Percentiles rank a stretch among this genome's conserved stretches.
Conservation (phyloP, 208 protist species). For the Leishmania arabica region DNA sequence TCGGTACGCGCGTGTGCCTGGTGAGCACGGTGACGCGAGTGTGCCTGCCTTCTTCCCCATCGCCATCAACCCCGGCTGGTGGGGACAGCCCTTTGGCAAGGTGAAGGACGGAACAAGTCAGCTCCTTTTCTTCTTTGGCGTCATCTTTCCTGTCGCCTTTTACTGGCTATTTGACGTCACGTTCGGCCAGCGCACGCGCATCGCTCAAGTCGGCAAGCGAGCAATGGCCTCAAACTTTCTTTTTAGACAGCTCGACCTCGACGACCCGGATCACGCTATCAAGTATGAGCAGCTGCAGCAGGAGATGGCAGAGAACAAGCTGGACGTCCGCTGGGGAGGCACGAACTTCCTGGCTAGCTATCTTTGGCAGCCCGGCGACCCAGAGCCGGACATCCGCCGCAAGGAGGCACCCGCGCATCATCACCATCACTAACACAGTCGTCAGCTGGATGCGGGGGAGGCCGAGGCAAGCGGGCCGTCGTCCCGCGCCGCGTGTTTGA, state of each 20-base stretch:
- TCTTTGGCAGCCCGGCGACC: slow-evolving; percentile 87
- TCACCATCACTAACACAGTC: slow-evolving; percentile 8
- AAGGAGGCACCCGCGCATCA: slow-evolving; percentile 64
- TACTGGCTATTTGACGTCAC: slow-evolving; percentile 84
- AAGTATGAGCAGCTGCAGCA: slow-evolving; percentile 84
- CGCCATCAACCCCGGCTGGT: slow-evolving; percentile 88
- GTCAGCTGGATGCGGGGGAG: neutral
- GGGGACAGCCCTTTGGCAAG: slow-evolving; percentile 89
- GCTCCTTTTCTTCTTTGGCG: slow-evolving; percentile 62
- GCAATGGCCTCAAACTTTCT: slow-evolving; percentile 79
- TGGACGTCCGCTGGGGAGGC: slow-evolving; percentile 86
- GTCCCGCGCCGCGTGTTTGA: neutral
- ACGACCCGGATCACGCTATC: slow-evolving; percentile 90
- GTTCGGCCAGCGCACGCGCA: slow-evolving; percentile 73
- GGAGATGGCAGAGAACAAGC: slow-evolving; percentile 85
- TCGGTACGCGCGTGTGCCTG: slow-evolving; percentile 84
- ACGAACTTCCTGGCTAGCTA: slow-evolving; percentile 91
- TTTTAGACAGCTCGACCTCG: slow-evolving; percentile 83
- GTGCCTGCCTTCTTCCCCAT: slow-evolving; percentile 88
- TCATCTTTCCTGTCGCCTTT: slow-evolving; percentile 73
- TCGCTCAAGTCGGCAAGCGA: slow-evolving; percentile 75
- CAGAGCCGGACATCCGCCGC: slow-evolving; percentile 87
- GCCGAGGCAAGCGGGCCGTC: neutral
- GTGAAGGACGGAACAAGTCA: slow-evolving; percentile 80
- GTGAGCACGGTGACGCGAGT: slow-evolving; percentile 80